phyloP scores from a whole-genome alignment of 371 early-diverging fungal species.

The Homolaphlyctis polyrhiza region DNA sequence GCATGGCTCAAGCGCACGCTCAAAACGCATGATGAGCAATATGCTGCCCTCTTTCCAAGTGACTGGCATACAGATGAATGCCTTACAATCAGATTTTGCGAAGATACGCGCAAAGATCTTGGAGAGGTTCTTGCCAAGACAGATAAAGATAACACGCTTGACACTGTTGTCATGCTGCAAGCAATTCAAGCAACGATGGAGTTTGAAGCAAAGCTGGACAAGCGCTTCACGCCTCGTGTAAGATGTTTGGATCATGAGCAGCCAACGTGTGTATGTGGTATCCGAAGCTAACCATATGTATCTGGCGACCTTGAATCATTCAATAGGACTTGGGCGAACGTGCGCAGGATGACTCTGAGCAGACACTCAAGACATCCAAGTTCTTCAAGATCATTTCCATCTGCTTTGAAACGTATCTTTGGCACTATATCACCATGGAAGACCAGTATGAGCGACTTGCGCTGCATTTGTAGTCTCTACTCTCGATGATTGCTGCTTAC shows the following conservation, averaged over 20 bases:
- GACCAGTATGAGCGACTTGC: conserved; percentile 70
- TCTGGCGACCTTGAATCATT: background rate
- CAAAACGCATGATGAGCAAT: conserved; percentile 80
- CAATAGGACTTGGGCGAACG: background rate
- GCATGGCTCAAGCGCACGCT: conserved; percentile 86
- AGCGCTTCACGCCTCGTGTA: conserved; percentile 45
- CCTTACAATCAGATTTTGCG: conserved; percentile 72
- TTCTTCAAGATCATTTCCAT: conserved; percentile 75
- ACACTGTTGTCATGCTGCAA: conserved; percentile 43
- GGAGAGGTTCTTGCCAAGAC: conserved; percentile 18
- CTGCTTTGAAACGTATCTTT: conserved; percentile 81
- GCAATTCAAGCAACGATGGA: conserved; percentile 79
- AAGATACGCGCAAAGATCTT: conserved; percentile 51
- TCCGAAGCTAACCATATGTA: no score
- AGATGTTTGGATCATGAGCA: no score
- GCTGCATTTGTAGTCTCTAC: no score
- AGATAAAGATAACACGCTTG: conserved; percentile 12
- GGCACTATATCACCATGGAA: conserved; percentile 77
- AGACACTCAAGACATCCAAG: conserved; percentile 20
- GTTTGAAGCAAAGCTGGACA: conserved; percentile 79
- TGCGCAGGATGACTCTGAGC: background rate
- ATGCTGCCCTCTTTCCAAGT: conserved; percentile 72
- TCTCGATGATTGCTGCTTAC: no score
- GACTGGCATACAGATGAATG: conserved; percentile 72
- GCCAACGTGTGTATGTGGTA: no score